These are phyloP conservation scores for Saturnispora bothae DNA, from an alignment of 805 yeast species.

Conservation along the genomic window DNA sequence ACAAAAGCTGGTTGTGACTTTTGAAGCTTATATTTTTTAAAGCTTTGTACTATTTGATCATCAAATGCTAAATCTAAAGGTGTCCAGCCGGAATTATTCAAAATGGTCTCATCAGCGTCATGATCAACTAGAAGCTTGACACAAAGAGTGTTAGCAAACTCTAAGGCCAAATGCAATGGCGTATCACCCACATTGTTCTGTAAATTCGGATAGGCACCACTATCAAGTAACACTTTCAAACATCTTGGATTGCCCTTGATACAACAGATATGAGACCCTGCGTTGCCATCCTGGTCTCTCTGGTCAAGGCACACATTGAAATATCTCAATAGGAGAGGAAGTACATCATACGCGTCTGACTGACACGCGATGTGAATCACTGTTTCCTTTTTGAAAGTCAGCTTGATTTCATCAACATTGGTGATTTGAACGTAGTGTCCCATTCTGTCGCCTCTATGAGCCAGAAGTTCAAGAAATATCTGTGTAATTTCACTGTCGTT, in stretches of 20 bases:
- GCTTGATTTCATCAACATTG: constrained; percentile 26
- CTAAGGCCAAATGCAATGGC: constrained; percentile 75
- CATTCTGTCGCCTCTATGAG: constrained; percentile 7
- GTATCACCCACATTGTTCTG: constrained; percentile 71
- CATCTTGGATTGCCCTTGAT: constrained; percentile 51
- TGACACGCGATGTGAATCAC: constrained; percentile 62
- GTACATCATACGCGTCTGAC: constrained; percentile 47
- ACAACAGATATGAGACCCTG: constrained; percentile 65
- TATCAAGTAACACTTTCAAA: constrained; percentile 50
- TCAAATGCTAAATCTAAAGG: constrained; percentile 53
- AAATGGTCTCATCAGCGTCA: constrained; percentile 36
- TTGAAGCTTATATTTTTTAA: constrained; percentile 23
- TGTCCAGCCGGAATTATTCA: constrained; percentile 53
- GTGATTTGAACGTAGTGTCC: constrained; percentile 22
- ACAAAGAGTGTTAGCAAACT: constrained; percentile 52
- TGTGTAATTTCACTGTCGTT: constrained; percentile 54
- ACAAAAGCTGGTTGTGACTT: constrained; percentile 11
- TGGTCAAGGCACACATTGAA: constrained; percentile 39
- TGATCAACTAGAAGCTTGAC: constrained; percentile 41
- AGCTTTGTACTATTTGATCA: constrained; percentile 37
- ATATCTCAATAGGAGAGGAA: constrained; percentile 63
- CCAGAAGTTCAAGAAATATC: constrained; percentile 16
- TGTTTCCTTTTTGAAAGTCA: constrained; percentile 47
- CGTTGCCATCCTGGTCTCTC: constrained; percentile 37
- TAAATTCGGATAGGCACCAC: constrained; percentile 67